Base-by-base conservation (phyloP, 306 rosid genomes). In the Senna siamea region DNA sequence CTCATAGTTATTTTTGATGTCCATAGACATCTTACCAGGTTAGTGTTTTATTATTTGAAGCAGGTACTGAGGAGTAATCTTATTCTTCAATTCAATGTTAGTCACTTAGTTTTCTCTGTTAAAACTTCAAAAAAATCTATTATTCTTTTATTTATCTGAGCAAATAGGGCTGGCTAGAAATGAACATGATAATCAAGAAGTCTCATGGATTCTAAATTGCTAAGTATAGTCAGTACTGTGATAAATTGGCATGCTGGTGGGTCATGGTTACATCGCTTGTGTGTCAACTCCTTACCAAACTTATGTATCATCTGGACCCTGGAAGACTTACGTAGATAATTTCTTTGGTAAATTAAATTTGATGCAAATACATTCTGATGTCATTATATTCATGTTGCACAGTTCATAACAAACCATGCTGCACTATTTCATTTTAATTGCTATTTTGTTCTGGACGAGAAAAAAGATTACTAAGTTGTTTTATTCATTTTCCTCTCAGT, bases 21-120 rank as follows among this genome's bases (percentile, higher is more conserved):
- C 62, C 93, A 94, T 66, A 87, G 99, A 61, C 97, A 94, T 83
- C 86, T 94, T 85, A 84, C 92, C 72, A 89, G 92, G 99, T 92
- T 38, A 51, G 74, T 74, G 8, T 38, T 48, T 47, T 69, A 56
- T 60, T 78, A 54, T 68, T 51, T 82, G 53, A 61, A 23, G 58
- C 12, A 47, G 26, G 43, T 18, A 63, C 34, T 8, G 46, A 35
- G 60, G 4, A 69, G 23, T 63, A 26, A 52, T 68, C 77, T 18
- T 37, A 11, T 34, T 9, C 34, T 46, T 35, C 7, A 34, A 34
- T 7, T 14, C 44, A 4, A 3, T 34, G 14, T 59, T 46, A 32
- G 34, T 59, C n/a, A 15, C 41, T 64, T 48, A 74, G 30, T 48
- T 65, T 75, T 63, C 18, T 50, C 17, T 41, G 22, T 70, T 30